Evolutionary conservation across 2,329 filamentous ascomycete genomes (phyloP).

Genomic region (Nakataea oryzae): DNA sequence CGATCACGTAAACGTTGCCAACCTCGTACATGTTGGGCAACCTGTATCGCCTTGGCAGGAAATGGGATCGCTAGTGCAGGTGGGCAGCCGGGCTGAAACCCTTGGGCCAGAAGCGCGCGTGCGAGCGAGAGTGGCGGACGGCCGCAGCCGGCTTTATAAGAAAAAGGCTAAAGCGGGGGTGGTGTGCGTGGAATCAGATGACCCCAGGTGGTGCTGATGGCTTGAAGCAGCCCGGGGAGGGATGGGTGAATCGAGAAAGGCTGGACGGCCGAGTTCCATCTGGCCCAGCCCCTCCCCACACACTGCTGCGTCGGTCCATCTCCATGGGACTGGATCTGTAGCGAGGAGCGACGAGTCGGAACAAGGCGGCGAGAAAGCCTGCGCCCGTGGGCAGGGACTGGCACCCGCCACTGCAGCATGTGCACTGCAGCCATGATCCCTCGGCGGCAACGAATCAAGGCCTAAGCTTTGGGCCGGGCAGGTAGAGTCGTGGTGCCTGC

Average conservation of each 20-base stretch:
- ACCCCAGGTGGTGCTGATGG: not conserved
- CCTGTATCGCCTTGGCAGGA: not conserved
- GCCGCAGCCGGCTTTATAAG: not conserved
- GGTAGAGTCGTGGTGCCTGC: not conserved
- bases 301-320: no score
- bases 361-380: no score
- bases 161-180: not conserved
- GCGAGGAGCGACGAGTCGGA: no score
- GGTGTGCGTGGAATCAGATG: not conserved
- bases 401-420: no score
- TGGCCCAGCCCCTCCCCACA: no score
- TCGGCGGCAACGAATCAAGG: not conserved
- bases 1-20: slow-evolving; percentile 31
- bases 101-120: not conserved
- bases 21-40: slow-evolving; percentile 8
- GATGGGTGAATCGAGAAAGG: not conserved
- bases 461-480: no score
- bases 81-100: not conserved
- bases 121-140: not conserved
- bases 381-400: no score
- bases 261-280: no score
- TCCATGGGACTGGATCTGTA: no score
- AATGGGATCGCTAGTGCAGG: no score
- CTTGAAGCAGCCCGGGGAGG: not conserved
- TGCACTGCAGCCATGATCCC: no score